Percentiles rank a stretch among this genome's conserved stretches.
phyloP scores from a whole-genome alignment of 2,329 filamentous ascomycete genomes.

The Neurospora sp. region DNA sequence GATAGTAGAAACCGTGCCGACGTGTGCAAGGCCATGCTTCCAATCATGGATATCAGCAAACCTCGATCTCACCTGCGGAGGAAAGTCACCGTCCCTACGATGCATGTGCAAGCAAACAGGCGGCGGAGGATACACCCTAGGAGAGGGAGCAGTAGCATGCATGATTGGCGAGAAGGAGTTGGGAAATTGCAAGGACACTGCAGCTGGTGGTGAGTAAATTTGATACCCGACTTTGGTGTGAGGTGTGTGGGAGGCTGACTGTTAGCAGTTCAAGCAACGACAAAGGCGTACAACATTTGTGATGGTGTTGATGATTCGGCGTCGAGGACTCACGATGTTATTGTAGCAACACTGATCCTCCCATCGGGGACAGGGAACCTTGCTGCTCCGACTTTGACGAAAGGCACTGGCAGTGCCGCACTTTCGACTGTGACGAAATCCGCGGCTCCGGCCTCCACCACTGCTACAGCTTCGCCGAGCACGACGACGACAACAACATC shows the following conservation, averaged over 20 bases:
- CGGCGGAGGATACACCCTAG: slow-evolving; percentile 54
- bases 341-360: slow-evolving; percentile 46
- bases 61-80: slow-evolving; percentile 42
- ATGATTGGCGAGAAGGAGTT: slow-evolving; percentile 42
- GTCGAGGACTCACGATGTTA: slow-evolving; percentile 46
- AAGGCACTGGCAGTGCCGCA: slow-evolving; percentile 7
- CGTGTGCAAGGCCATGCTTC: slow-evolving; percentile 53
- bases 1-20: slow-evolving; percentile 38
- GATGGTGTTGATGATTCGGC: slow-evolving; percentile 36
- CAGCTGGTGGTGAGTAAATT: slow-evolving; percentile 28
- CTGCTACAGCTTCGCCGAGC: slow-evolving; percentile 23
- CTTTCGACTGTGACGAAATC: slow-evolving; percentile 7
- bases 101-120: slow-evolving; percentile 56
- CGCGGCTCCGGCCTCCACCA: slow-evolving; percentile 5
- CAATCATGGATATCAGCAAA: slow-evolving; percentile 51
- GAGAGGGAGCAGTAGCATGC: slow-evolving; percentile 63
- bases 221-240: background rate
- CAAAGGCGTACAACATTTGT: slow-evolving; percentile 52
- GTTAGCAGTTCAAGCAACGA: slow-evolving; percentile 28
- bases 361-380: slow-evolving; percentile 27
- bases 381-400: slow-evolving; percentile 10
- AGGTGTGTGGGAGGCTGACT: slow-evolving; percentile 7
- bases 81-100: slow-evolving; percentile 39
- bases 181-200: slow-evolving; percentile 41
- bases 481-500: slow-evolving; percentile 34